Evolutionary conservation across 495 filamentous ascomycete genomes (phyloP).

Genomic region (Neohortaea acidophila): DNA sequence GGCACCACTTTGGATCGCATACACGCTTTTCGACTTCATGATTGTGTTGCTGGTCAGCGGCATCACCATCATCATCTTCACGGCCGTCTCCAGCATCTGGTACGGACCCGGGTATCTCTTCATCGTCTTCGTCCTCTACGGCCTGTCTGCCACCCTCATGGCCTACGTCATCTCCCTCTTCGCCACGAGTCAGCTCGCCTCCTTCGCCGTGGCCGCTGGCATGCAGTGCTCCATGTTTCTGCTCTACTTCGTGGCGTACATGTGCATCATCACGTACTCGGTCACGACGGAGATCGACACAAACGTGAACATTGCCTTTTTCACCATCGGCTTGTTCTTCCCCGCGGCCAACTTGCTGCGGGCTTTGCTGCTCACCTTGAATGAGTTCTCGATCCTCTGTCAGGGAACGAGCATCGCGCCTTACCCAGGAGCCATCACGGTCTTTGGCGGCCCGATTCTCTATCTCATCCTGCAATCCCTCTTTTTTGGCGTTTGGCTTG

Average conservation of each 20-base stretch:
- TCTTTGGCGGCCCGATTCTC: conserved; percentile 66
- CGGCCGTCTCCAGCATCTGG: conserved; percentile 45
- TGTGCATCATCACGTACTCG: conserved; percentile 55
- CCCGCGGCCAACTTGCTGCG: conserved; percentile 55
- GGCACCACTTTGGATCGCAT: conserved; percentile 37
- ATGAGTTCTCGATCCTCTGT: conserved; percentile 62
- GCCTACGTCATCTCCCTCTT: conserved; percentile 63
- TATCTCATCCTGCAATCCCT: conserved; percentile 58
- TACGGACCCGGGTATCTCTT: conserved; percentile 64
- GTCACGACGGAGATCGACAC: conserved; percentile 44
- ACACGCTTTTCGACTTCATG: conserved; percentile 61
- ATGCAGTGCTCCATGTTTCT: conserved; percentile 59
- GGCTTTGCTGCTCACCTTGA: conserved; percentile 57
- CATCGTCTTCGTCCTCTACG: conserved; percentile 59
- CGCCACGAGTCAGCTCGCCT: conserved; percentile 49
- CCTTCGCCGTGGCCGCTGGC: conserved; percentile 61
- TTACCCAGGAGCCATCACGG: conserved; percentile 52
- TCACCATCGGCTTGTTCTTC: conserved; percentile 47
- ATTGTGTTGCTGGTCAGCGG: conserved; percentile 46
- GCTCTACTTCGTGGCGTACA: conserved; percentile 64
- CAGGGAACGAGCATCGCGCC: conserved; percentile 41
- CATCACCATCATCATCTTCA: conserved; percentile 45
- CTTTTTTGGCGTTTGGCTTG: conserved; percentile 47
- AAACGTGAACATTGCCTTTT: conserved; percentile 48
- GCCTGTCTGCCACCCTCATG: conserved; percentile 50